Evolutionary conservation across 2,329 filamentous ascomycete genomes (phyloP).

Genomic region (Pseudogymnoascus sp.): DNA sequence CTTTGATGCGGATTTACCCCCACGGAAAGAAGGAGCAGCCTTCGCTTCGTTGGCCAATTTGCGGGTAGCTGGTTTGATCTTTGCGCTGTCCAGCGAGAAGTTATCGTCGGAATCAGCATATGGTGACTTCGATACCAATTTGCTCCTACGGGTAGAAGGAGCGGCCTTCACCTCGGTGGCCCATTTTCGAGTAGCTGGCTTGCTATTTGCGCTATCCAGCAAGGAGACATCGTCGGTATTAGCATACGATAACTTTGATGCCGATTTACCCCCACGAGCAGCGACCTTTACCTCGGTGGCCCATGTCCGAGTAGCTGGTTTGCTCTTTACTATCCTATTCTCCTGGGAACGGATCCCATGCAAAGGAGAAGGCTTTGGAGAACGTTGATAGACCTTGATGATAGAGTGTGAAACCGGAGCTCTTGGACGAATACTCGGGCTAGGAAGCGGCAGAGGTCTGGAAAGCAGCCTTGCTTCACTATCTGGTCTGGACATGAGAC

Average conservation of each 20-base stretch:
- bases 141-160: neutral
- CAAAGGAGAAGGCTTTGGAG: neutral
- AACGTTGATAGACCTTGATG: neutral
- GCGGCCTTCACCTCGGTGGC: neutral
- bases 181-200: neutral
- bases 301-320: neutral
- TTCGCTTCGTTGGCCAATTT: neutral
- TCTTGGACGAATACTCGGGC: neutral
- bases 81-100: neutral
- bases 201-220: neutral
- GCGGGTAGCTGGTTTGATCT: neutral
- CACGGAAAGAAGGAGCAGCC: neutral
- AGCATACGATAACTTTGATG: neutral
- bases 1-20: neutral
- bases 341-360: neutral
- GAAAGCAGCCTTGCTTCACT: neutral
- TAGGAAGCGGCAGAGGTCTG: neutral
- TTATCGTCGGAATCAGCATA: neutral
- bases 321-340: neutral
- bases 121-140: neutral
- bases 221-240: neutral
- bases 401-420: neutral
- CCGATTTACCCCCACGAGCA: neutral
- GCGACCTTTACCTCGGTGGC: neutral
- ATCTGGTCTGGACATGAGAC: neutral